phyloP scores from a whole-genome alignment of 208 protist genomes.

The Acanthamoeba triangularis region DNA sequence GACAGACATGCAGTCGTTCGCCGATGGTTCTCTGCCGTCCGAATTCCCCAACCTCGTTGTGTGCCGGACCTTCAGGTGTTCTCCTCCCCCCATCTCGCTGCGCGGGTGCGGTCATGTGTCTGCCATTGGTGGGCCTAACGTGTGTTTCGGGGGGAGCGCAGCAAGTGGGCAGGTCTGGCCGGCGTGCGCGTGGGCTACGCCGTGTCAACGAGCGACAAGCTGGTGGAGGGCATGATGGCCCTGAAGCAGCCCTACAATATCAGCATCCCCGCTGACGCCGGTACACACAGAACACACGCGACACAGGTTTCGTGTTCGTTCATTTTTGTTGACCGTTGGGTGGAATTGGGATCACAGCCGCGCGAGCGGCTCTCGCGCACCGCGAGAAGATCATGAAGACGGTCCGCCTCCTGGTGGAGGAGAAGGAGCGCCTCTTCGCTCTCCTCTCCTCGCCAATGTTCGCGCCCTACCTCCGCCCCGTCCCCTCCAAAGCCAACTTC shows the following conservation, averaged over 20 bases:
- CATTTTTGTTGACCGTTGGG: neutral
- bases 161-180: conserved; percentile 82
- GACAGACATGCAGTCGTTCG: neutral
- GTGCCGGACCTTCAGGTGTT: conserved; percentile 75
- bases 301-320: too few species aligned
- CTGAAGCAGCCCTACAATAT: conserved; percentile 84
- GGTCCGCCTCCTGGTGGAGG: conserved; percentile 5
- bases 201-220: neutral
- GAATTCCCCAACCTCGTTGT: conserved; percentile 71
- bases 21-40: neutral
- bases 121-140: too few species aligned
- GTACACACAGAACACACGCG: too few species aligned
- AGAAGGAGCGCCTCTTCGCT: conserved; percentile 12
- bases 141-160: neutral
- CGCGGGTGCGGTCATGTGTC: too few species aligned
- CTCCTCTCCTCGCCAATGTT: conserved; percentile 18
- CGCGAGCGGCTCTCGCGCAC: conserved; percentile 1
- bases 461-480: conserved; percentile 41
- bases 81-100: too few species aligned
- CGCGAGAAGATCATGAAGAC: conserved; percentile 52
- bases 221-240: conserved; percentile 72
- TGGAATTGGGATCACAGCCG: neutral
- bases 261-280: conserved; percentile 78
- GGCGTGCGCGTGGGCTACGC: conserved; percentile 74
- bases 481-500: conserved; percentile 79